phyloP scores from a whole-genome alignment of 2,329 filamentous ascomycete species.

The Trichophyton simii region DNA sequence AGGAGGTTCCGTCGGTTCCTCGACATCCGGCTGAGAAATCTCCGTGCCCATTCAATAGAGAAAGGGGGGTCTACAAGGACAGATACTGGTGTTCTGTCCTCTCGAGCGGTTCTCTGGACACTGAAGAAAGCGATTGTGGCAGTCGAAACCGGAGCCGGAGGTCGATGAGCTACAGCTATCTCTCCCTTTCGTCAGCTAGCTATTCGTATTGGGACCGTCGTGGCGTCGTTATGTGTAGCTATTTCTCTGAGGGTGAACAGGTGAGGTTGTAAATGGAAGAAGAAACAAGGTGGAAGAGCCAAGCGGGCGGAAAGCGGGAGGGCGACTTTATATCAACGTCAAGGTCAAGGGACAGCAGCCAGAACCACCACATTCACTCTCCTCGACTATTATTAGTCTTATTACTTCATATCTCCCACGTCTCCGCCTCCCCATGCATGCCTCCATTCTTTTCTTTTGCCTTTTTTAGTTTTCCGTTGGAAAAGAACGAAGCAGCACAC shows the following conservation, averaged over 20 bases:
- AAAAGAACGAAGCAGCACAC: not conserved
- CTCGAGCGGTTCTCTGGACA: not conserved
- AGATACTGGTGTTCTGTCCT: slow-evolving; percentile 3
- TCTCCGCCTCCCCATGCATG: not conserved
- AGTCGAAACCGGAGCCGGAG: not conserved
- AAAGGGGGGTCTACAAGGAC: slow-evolving; percentile 4
- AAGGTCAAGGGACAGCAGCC: not conserved
- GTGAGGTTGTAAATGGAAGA: not conserved
- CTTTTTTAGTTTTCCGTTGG: not conserved
- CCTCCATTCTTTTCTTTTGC: not conserved
- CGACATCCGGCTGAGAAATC: slow-evolving; percentile 27
- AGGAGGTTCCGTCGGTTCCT: slow-evolving; percentile 32
- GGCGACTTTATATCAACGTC: slow-evolving; percentile 1
- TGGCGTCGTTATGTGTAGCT: not conserved
- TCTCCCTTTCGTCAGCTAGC: not conserved
- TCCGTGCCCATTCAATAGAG: slow-evolving; percentile 31
- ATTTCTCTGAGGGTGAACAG: not conserved
- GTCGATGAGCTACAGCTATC: not conserved
- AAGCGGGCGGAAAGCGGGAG: not conserved
- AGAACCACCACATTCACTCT: not conserved
- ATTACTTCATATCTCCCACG: not conserved
- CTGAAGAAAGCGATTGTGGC: not conserved
- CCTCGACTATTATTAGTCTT: too few relatives aligned
- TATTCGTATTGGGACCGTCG: not conserved
- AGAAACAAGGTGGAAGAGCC: not conserved